Conservation (phyloP, 2,329 filamentous ascomycete species). For the Arthrobotrys entomopaga region DNA sequence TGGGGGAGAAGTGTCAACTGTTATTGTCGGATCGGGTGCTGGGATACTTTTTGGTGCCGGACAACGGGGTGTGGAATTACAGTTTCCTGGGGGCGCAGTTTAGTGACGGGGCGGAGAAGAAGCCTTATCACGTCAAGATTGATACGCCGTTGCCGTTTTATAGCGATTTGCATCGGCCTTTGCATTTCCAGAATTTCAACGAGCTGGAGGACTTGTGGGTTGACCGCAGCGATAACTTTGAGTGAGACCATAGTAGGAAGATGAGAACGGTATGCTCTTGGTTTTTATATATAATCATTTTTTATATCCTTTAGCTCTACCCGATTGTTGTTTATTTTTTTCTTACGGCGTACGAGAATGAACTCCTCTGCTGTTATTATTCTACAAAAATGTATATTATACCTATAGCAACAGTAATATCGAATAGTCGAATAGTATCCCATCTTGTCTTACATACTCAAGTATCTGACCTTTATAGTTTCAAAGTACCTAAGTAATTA, state of each 20-base stretch:
- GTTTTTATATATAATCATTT: too few relatives aligned
- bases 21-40: conserved; percentile 91
- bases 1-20: conserved; percentile 95
- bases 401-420: too few relatives aligned
- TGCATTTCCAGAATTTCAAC: conserved; percentile 97
- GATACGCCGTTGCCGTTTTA: conserved; percentile 85
- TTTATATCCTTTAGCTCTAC: too few relatives aligned
- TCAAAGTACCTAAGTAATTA: too few relatives aligned
- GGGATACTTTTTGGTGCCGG: conserved; percentile 95
- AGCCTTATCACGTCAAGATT: conserved; percentile 87
- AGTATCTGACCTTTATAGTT: too few relatives aligned
- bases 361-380: conserved; percentile 10
- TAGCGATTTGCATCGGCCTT: conserved; percentile 86
- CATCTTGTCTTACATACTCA: too few relatives aligned
- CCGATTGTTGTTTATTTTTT: neutral
- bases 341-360: conserved; percentile 50
- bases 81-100: conserved; percentile 96
- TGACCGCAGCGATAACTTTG: conserved; percentile 91
- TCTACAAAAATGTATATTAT: conserved; percentile 35
- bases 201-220: conserved; percentile 98
- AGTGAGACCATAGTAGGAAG: conserved; percentile 66
- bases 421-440: too few relatives aligned
- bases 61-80: conserved; percentile 93
- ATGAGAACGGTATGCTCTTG: too few relatives aligned
- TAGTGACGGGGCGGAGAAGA: conserved; percentile 82